A percentile compares a stretch with the other conserved stretches of the same genome.
Conservation (phyloP, 371 early-diverging fungal genomes). For the Mortierella sp. region DNA sequence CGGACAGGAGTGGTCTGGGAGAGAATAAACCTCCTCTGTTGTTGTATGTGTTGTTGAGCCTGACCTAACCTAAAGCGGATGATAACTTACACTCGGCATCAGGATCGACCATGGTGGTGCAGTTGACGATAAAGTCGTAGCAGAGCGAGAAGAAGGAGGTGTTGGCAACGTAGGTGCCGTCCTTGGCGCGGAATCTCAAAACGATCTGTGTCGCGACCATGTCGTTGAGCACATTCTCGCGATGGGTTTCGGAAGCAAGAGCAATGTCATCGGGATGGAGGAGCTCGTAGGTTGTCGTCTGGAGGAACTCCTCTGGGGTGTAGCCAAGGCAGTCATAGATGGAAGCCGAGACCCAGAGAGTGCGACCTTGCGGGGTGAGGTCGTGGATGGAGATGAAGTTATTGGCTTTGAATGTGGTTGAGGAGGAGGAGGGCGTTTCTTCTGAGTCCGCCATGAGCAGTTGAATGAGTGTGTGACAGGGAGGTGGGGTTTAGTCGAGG, state of each 20-base stretch:
- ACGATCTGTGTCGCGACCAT: slow-evolving; percentile 49
- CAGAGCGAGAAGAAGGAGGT: slow-evolving; percentile 21
- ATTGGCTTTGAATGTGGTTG: slow-evolving; percentile 15
- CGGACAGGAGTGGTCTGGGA: no score
- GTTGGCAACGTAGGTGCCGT: slow-evolving; percentile 14
- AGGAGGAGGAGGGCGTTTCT: no score
- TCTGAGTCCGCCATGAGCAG: neutral
- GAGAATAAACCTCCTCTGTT: neutral
- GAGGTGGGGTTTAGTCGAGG: neutral
- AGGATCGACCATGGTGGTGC: slow-evolving; percentile 26
- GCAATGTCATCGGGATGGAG: slow-evolving; percentile 60
- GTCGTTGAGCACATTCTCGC: slow-evolving; percentile 60
- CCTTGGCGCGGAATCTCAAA: slow-evolving; percentile 19
- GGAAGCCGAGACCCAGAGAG: slow-evolving; percentile 63
- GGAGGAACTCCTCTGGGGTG: slow-evolving; percentile 64
- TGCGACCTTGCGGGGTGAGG: slow-evolving; percentile 59
- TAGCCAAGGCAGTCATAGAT: slow-evolving; percentile 64
- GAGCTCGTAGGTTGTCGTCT: slow-evolving; percentile 56
- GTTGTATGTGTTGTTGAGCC: no score
- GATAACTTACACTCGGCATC: slow-evolving; percentile 13
- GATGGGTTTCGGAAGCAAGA: slow-evolving; percentile 42
- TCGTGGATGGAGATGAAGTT: slow-evolving; percentile 70
- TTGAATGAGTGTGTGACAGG: neutral
- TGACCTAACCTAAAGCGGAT: neutral
- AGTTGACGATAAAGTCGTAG: slow-evolving; percentile 28